phyloP scores from a whole-genome alignment of 192 early-diverging fungal genomes.

The Coemansia sp. region DNA sequence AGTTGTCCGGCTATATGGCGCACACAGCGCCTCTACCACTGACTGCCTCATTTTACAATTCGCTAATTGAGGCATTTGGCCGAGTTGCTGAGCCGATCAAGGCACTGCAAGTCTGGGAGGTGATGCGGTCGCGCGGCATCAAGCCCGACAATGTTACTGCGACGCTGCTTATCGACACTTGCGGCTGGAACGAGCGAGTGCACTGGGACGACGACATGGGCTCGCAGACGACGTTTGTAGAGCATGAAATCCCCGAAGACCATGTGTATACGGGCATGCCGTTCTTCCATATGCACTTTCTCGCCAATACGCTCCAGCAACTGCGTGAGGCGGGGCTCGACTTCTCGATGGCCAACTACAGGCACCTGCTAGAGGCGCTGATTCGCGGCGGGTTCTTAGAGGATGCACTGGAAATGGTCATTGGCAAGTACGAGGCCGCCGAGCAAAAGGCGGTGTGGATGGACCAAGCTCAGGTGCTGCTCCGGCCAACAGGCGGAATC shows the following conservation, averaged over 20 bases:
- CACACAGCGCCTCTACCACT: conserved; percentile 26
- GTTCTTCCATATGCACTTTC: conserved; percentile 41
- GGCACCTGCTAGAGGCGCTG: conserved; percentile 48
- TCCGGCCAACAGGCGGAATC: background rate
- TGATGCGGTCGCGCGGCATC: conserved; percentile 52
- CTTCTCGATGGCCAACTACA: conserved; percentile 41
- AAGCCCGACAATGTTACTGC: conserved; percentile 49
- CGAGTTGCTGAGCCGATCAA: conserved; percentile 45
- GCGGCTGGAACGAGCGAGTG: conserved; percentile 54
- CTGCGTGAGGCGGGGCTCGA: conserved; percentile 44
- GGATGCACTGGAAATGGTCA: conserved; percentile 36
- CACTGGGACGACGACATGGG: conserved; percentile 52
- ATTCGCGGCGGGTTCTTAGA: conserved; percentile 33
- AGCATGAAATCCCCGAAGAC: conserved; percentile 39
- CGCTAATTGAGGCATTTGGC: conserved; percentile 50
- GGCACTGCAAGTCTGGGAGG: conserved; percentile 54
- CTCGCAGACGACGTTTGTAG: conserved; percentile 28
- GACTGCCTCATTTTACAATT: conserved; percentile 42
- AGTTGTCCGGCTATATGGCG: background rate
- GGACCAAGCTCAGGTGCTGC: conserved; percentile 14
- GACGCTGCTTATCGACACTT: conserved; percentile 51
- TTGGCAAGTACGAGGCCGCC: conserved; percentile 30
- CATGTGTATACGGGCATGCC: conserved; percentile 41
- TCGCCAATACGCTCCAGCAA: conserved; percentile 34
- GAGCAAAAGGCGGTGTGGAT: background rate